Conservation (phyloP, 2,329 filamentous ascomycete genomes). For the Neopestalotiopsis sp. region DNA sequence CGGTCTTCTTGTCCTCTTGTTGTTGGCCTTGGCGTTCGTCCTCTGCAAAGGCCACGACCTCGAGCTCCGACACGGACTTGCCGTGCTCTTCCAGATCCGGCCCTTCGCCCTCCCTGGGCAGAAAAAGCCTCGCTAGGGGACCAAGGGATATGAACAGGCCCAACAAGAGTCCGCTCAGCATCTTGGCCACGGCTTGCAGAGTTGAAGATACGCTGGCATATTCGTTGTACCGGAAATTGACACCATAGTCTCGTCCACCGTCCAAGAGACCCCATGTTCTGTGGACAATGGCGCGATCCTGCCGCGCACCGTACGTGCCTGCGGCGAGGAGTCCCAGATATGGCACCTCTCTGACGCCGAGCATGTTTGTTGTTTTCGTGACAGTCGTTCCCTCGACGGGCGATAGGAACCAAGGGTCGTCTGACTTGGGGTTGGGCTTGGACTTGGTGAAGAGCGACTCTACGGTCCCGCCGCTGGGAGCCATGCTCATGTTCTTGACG, state of each 20-base stretch:
- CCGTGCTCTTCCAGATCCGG: conserved; percentile 24
- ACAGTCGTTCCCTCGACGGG: conserved; percentile 16
- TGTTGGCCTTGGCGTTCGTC: neutral
- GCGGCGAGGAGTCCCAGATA: conserved; percentile 22
- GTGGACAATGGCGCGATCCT: conserved; percentile 25
- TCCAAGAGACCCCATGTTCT: conserved; percentile 28
- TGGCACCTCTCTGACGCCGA: conserved; percentile 23
- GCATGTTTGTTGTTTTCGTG: conserved; percentile 16
- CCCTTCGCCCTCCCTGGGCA: conserved; percentile 25
- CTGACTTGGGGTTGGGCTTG: conserved; percentile 16
- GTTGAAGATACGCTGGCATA: conserved; percentile 23
- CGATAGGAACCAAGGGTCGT: conserved; percentile 24
- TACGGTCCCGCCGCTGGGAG: conserved; percentile 25
- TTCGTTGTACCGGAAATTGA: conserved; percentile 27
- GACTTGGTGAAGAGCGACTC: conserved; percentile 22
- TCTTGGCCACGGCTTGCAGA: conserved; percentile 15
- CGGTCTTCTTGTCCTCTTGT: neutral
- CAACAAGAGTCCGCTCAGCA: conserved; percentile 16
- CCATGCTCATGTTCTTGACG: conserved; percentile 17
- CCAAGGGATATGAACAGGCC: conserved; percentile 10
- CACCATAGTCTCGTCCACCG: conserved; percentile 22
- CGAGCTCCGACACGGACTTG: conserved; percentile 19
- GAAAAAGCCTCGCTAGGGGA: conserved; percentile 17
- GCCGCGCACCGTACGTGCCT: conserved; percentile 19
- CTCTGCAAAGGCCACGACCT: conserved; percentile 26